Evolutionary conservation across 805 yeast genomes (phyloP).

Genomic region (Cyberlindnera japonica): DNA sequence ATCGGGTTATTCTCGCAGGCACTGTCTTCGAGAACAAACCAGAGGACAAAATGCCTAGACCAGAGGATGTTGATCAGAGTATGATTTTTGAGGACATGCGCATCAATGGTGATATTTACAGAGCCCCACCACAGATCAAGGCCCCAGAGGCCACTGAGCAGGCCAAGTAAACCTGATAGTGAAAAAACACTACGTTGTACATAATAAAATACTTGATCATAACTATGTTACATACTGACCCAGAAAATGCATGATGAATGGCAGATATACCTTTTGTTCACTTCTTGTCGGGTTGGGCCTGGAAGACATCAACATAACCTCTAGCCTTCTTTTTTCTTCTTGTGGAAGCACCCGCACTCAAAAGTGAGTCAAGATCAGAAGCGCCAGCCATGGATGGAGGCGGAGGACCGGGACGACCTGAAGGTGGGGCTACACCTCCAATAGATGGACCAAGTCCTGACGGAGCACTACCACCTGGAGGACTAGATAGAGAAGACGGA

Average conservation of each 20-base stretch:
- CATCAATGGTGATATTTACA: conserved; percentile 32
- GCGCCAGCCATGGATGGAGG: conserved; percentile 2
- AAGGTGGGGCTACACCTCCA: conserved; percentile 7
- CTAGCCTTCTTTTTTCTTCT: conserved; percentile 45
- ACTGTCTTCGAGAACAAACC: conserved; percentile 60
- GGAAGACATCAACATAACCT: conserved; percentile 68
- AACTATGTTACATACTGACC: background rate
- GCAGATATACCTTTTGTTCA: too few relatives aligned
- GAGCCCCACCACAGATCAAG: conserved; percentile 27
- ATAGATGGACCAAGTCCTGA: background rate
- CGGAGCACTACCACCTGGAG: conserved; percentile 8
- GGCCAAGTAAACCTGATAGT: background rate
- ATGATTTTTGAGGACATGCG: conserved; percentile 30
- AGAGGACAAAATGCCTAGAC: conserved; percentile 34
- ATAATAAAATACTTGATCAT: background rate
- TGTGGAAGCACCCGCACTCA: conserved; percentile 32
- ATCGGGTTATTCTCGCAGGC: conserved; percentile 58
- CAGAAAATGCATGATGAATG: too few relatives aligned
- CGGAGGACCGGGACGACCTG: conserved; percentile 8
- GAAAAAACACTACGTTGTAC: background rate
- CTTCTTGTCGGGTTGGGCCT: conserved; percentile 5
- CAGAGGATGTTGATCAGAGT: conserved; percentile 29
- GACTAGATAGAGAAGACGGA: conserved; percentile 3
- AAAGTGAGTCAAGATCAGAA: conserved; percentile 44
- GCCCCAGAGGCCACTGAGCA: conserved; percentile 6